These are phyloP conservation scores for Westerdykella aurantiaca DNA, from an alignment of 2,329 filamentous ascomycete species.

Conservation along the genomic window DNA sequence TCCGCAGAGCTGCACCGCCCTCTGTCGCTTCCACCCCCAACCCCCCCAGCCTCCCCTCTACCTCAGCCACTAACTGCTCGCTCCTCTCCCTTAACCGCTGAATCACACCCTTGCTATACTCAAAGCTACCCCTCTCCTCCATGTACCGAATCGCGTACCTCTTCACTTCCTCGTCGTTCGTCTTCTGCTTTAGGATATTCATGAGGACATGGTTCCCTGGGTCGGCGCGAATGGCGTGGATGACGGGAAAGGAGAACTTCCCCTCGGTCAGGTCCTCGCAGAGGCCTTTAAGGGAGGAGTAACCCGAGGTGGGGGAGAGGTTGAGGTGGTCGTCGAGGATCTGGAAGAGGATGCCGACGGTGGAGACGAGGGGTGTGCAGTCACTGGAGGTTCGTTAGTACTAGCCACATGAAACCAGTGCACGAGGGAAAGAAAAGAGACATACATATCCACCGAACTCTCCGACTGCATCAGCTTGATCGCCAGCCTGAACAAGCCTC, in stretches of 20 bases:
- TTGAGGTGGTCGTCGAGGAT: constrained; percentile 95
- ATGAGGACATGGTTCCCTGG: constrained; percentile 71
- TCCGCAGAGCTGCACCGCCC: constrained; percentile 36
- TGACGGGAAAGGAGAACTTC: constrained; percentile 94
- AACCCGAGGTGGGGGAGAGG: constrained; percentile 53
- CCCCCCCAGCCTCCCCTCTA: constrained; percentile 34
- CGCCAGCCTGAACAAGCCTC: constrained; percentile 75
- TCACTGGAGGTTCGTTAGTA: constrained; percentile 43
- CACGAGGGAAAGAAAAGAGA: constrained; percentile 7
- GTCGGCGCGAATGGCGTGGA: constrained; percentile 80
- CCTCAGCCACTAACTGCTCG: constrained; percentile 38
- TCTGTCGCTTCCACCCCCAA: constrained; percentile 31
- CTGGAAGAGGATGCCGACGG: constrained; percentile 81
- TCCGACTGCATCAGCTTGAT: constrained; percentile 87
- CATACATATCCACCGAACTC: constrained; percentile 43
- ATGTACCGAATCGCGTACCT: constrained; percentile 86
- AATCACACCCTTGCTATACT: constrained; percentile 65
- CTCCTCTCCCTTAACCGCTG: constrained; percentile 42
- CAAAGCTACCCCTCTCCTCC: constrained; percentile 83
- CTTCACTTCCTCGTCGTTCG: constrained; percentile 81
- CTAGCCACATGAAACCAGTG: background rate
- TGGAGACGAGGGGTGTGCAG: constrained; percentile 77
- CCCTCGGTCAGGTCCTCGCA: constrained; percentile 95
- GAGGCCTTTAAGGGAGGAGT: constrained; percentile 84
- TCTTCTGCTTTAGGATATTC: constrained; percentile 89